These are phyloP conservation scores for Inonotus obliquus DNA, from an alignment of 1,284 basidiomycete genomes.

Conservation along the genomic window DNA sequence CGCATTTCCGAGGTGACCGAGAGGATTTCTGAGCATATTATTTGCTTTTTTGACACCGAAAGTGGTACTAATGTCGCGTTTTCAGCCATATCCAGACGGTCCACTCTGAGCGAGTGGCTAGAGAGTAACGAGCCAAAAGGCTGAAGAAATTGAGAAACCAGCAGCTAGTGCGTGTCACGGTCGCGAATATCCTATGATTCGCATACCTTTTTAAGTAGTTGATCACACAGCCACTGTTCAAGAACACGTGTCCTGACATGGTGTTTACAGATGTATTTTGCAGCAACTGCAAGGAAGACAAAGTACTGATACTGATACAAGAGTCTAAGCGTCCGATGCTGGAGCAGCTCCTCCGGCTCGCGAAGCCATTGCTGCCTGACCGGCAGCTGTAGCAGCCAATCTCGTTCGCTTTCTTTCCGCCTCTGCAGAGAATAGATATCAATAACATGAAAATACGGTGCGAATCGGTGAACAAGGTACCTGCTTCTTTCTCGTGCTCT, in stretches of 20 bases:
- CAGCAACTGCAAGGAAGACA: not conserved
- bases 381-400: slow-evolving; percentile 75
- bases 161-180: not conserved
- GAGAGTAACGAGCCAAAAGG: slow-evolving; percentile 15
- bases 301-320: not conserved
- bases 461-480: slow-evolving; percentile 35
- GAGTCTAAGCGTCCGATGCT: slow-evolving; percentile 3
- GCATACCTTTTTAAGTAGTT: not conserved
- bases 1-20: slow-evolving; percentile 95
- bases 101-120: not conserved
- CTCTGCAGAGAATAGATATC: slow-evolving; percentile 41
- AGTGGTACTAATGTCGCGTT: slow-evolving; percentile 11
- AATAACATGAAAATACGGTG: slow-evolving; percentile 16
- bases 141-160: not conserved
- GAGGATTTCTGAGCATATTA: slow-evolving; percentile 84
- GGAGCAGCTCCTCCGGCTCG: slow-evolving; percentile 42
- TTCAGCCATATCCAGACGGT: not conserved
- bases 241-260: not conserved
- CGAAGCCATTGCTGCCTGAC: slow-evolving; percentile 78
- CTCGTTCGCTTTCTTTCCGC: slow-evolving; percentile 81
- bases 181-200: not conserved
- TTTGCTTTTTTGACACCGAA: slow-evolving; percentile 61
- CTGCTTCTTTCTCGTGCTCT: slow-evolving; percentile 93
- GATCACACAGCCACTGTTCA: not conserved
- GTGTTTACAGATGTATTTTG: not conserved